Percentiles rank a stretch among this genome's conserved stretches.
phyloP scores from a whole-genome alignment of 257 asterid species.

The Coffea canephora region DNA sequence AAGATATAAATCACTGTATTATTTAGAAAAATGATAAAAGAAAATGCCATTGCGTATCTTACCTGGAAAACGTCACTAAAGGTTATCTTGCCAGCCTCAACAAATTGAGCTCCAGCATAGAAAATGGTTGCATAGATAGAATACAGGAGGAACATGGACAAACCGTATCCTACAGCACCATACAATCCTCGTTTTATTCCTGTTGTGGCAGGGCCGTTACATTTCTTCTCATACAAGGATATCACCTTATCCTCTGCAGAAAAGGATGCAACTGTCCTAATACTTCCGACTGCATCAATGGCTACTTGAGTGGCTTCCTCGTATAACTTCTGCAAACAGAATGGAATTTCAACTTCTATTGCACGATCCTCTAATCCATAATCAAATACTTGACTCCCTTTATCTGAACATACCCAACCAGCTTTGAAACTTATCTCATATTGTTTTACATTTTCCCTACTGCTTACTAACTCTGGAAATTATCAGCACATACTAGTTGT shows the following conservation, averaged over 20 bases:
- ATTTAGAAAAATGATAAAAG: neutral
- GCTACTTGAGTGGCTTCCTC: constrained; percentile 70
- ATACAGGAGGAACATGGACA: constrained; percentile 46
- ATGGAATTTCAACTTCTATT: neutral
- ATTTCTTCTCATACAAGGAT: constrained; percentile 45
- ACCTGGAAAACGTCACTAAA: constrained; percentile 63
- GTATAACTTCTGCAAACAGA: constrained; percentile 40
- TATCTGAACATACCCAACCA: too few species aligned
- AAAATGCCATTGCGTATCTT: neutral
- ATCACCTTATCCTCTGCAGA: constrained; percentile 66
- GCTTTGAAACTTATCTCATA: too few species aligned
- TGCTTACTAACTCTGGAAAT: too few species aligned
- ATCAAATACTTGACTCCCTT: neutral
- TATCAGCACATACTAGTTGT: too few species aligned
- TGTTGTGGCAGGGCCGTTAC: constrained; percentile 39
- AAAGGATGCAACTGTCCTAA: constrained; percentile 62
- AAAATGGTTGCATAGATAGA: constrained; percentile 52
- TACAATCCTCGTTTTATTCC: constrained; percentile 46
- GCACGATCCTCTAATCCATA: neutral
- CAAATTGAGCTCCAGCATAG: constrained; percentile 66
- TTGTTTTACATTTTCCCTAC: too few species aligned
- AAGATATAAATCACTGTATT: neutral
- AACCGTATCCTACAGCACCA: constrained; percentile 57
- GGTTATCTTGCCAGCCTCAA: constrained; percentile 45
- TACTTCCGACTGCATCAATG: constrained; percentile 21